phyloP scores from a whole-genome alignment of 108 stramenopile species.

The Parietichytrium sp. region DNA sequence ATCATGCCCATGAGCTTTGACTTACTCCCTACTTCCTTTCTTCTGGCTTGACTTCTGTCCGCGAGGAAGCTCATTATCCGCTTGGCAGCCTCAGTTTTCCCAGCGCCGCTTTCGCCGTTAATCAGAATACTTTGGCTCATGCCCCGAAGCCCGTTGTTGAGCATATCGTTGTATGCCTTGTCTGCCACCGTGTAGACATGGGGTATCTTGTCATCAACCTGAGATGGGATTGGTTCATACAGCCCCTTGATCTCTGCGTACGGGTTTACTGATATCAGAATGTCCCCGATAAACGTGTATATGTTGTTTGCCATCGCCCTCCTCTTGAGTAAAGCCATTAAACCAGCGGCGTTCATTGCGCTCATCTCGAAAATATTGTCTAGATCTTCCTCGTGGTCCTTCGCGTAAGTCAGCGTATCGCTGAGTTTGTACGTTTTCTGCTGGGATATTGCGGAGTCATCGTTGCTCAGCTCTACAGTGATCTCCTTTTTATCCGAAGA shows the following conservation, averaged over 20 bases:
- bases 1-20: no score
- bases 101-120: slow-evolving; percentile 46
- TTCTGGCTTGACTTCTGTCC: neutral
- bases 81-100: slow-evolving; percentile 47
- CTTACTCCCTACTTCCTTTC: neutral
- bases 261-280: slow-evolving; percentile 54
- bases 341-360: slow-evolving; percentile 45
- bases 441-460: neutral
- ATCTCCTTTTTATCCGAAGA: neutral
- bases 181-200: slow-evolving; percentile 50
- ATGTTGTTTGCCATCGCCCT: slow-evolving; percentile 49
- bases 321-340: slow-evolving; percentile 43
- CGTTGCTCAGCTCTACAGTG: neutral
- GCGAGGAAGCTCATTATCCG: slow-evolving; percentile 38
- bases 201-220: slow-evolving; percentile 27
- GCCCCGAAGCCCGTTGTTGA: neutral
- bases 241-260: slow-evolving; percentile 49
- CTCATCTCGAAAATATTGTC: slow-evolving; percentile 42
- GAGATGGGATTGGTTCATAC: slow-evolving; percentile 49
- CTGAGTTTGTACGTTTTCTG: no score
- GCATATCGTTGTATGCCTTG: slow-evolving; percentile 35
- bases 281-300: slow-evolving; percentile 55
- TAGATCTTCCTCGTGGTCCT: neutral
- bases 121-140: slow-evolving; percentile 44
- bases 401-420: slow-evolving; percentile 56